These are phyloP conservation scores for Irpex rosettiformis DNA, from an alignment of 1,284 basidiomycete species.

Conservation along the genomic window DNA sequence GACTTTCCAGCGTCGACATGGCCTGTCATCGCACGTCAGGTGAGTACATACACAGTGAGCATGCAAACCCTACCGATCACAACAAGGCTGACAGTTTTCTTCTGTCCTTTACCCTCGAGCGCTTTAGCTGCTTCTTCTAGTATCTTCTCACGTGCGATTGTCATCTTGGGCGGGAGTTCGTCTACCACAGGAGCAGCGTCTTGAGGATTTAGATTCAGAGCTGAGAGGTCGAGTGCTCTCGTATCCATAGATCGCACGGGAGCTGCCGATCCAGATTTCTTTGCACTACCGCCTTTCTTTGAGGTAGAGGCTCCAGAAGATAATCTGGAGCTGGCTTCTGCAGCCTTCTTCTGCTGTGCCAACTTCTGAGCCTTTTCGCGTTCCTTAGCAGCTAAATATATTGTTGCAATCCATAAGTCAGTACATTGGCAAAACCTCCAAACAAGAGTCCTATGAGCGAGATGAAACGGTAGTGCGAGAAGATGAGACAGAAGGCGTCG, in stretches of 20 bases:
- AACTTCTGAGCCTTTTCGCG: constrained; percentile 68
- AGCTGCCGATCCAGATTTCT: constrained; percentile 37
- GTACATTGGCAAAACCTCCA: constrained; percentile 34
- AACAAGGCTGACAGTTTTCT: constrained; percentile 81
- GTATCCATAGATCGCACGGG: constrained; percentile 44
- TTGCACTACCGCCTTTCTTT: constrained; percentile 26
- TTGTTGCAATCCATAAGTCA: constrained; percentile 35
- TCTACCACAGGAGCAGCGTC: constrained; percentile 38
- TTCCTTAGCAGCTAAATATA: constrained; percentile 68
- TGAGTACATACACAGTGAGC: background rate
- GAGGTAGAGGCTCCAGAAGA: constrained; percentile 44
- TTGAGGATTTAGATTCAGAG: constrained; percentile 60
- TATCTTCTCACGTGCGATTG: constrained; percentile 79
- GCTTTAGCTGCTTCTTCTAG: constrained; percentile 73
- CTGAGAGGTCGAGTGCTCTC: constrained; percentile 68
- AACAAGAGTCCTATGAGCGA: constrained; percentile 35
- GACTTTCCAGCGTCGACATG: constrained; percentile 99
- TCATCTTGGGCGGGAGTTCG: constrained; percentile 63
- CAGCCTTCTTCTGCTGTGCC: constrained; percentile 41
- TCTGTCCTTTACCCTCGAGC: constrained; percentile 52
- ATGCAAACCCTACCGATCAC: constrained; percentile 77
- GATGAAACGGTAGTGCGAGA: constrained; percentile 15
- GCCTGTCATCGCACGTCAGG: constrained; percentile 43
- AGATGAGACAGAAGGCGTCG: constrained; percentile 19
- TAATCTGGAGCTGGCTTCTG: constrained; percentile 26